These are phyloP conservation scores for Scleroderma bovista DNA, from an alignment of 768 basidiomycete genomes.

Conservation along the genomic window DNA sequence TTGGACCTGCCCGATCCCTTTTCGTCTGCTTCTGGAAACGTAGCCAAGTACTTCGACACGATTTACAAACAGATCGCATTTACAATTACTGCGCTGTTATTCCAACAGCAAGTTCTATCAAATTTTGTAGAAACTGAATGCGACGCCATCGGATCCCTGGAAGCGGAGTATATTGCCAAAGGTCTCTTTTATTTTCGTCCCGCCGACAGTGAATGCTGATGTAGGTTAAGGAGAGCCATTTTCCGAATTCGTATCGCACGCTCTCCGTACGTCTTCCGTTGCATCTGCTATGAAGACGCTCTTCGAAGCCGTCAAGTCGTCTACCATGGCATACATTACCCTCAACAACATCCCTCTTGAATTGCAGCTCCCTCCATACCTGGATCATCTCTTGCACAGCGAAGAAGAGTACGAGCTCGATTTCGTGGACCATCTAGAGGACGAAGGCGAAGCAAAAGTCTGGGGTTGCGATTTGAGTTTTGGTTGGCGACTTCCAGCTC, in stretches of 20 bases:
- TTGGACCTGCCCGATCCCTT: slow-evolving; percentile 89
- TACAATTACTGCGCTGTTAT: slow-evolving; percentile 86
- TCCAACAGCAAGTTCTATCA: slow-evolving; percentile 82
- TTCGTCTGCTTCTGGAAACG: slow-evolving; percentile 71
- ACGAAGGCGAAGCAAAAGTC: slow-evolving; percentile 42
- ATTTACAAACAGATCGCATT: slow-evolving; percentile 89
- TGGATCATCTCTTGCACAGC: slow-evolving; percentile 65
- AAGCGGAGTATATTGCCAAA: slow-evolving; percentile 64
- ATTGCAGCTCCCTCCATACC: slow-evolving; percentile 78
- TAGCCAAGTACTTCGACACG: slow-evolving; percentile 76
- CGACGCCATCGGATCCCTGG: slow-evolving; percentile 60
- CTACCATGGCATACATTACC: slow-evolving; percentile 70
- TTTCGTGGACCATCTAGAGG: slow-evolving; percentile 43
- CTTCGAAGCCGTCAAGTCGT: slow-evolving; percentile 73
- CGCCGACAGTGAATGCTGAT: slow-evolving; percentile 5
- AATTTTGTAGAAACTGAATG: slow-evolving; percentile 85
- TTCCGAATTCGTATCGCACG: slow-evolving; percentile 47
- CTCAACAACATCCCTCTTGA: slow-evolving; percentile 79
- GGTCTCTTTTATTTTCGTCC: slow-evolving; percentile 46
- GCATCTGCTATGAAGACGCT: slow-evolving; percentile 75
- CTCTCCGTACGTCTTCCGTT: slow-evolving; percentile 63
- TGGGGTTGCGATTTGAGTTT: slow-evolving; percentile 68
- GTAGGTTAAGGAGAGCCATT: slow-evolving; percentile 50
- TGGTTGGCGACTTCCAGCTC: slow-evolving; percentile 67
- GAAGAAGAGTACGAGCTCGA: slow-evolving; percentile 56